Percentiles rank a stretch among this genome's conserved stretches.
Conservation (phyloP, 1,284 basidiomycete species). For the Puccinia coronata region DNA sequence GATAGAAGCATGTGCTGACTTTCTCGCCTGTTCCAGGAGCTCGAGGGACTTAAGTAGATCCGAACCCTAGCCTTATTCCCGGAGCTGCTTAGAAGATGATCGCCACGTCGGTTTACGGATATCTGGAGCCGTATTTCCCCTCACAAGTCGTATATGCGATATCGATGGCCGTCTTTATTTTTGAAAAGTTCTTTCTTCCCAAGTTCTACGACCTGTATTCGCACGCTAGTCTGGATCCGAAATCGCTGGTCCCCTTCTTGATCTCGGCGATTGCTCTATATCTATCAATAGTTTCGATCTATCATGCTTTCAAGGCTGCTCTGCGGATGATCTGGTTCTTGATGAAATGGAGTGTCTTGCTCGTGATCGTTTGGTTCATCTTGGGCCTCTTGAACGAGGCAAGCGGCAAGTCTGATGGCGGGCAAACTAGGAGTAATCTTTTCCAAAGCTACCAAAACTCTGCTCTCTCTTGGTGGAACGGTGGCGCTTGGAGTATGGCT, state of each 20-base stretch:
- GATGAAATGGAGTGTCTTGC: constrained; percentile 34
- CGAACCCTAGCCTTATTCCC: neutral
- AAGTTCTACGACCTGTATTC: constrained; percentile 36
- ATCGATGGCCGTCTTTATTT: constrained; percentile 27
- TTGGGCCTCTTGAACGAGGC: constrained; percentile 31
- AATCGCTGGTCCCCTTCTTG: constrained; percentile 30
- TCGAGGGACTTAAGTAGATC: neutral
- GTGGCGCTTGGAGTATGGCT: neutral
- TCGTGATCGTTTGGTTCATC: constrained; percentile 29
- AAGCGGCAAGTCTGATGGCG: neutral
- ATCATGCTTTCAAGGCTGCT: constrained; percentile 36
- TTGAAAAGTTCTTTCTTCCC: constrained; percentile 33
- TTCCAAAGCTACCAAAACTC: constrained; percentile 24
- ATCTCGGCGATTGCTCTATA: constrained; percentile 37
- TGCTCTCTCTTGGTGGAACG: constrained; percentile 18
- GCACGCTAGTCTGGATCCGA: constrained; percentile 40
- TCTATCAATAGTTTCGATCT: constrained; percentile 34
- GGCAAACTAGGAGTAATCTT: neutral
- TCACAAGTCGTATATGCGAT: constrained; percentile 5
- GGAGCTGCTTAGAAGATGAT: constrained; percentile 6
- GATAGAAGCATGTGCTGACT: too few species aligned
- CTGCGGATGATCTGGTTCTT: constrained; percentile 31
- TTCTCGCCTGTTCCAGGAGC: neutral
- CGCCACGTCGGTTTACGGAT: constrained; percentile 24
- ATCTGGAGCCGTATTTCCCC: constrained; percentile 37